Conservation (phyloP, 2,329 filamentous ascomycete genomes). For the Penicillium sp. region DNA sequence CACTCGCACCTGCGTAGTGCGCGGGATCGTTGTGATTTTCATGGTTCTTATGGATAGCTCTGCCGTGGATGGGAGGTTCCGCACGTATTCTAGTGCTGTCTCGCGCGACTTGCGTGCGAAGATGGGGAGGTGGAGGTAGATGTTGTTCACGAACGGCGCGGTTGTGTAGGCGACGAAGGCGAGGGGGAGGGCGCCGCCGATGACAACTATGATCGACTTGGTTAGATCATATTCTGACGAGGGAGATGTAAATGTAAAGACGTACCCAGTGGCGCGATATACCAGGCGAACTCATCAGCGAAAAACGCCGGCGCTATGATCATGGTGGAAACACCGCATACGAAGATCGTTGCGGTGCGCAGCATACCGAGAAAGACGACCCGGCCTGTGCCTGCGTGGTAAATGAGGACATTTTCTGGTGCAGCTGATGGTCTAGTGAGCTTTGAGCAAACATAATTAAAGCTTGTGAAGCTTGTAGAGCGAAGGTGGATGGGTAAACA, state of each 20-base stretch:
- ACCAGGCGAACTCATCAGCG: conserved; percentile 40
- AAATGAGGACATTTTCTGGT: conserved; percentile 59
- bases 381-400: conserved; percentile 66
- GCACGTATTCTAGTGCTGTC: conserved; percentile 40
- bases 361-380: conserved; percentile 66
- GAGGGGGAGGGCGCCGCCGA: conserved; percentile 62
- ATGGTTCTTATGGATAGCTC: conserved; percentile 44
- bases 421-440: conserved; percentile 23
- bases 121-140: conserved; percentile 65
- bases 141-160: conserved; percentile 66
- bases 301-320: conserved; percentile 60
- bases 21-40: conserved; percentile 42
- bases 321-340: conserved; percentile 63
- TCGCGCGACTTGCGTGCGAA: conserved; percentile 60
- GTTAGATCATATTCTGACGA: background rate
- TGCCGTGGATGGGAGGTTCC: conserved; percentile 42
- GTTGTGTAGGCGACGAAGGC: conserved; percentile 61
- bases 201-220: conserved; percentile 44
- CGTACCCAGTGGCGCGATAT: conserved; percentile 39
- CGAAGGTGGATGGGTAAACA: background rate
- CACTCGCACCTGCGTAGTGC: conserved; percentile 39
- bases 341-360: conserved; percentile 67
- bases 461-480: background rate
- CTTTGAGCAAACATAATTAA: background rate
- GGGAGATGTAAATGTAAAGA: background rate